A percentile compares a stretch with the other conserved stretches of the same genome.
These are phyloP conservation scores for Pseudogymnoascus sp. DNA, from an alignment of 2,329 filamentous ascomycete species.

Conservation along the genomic window DNA sequence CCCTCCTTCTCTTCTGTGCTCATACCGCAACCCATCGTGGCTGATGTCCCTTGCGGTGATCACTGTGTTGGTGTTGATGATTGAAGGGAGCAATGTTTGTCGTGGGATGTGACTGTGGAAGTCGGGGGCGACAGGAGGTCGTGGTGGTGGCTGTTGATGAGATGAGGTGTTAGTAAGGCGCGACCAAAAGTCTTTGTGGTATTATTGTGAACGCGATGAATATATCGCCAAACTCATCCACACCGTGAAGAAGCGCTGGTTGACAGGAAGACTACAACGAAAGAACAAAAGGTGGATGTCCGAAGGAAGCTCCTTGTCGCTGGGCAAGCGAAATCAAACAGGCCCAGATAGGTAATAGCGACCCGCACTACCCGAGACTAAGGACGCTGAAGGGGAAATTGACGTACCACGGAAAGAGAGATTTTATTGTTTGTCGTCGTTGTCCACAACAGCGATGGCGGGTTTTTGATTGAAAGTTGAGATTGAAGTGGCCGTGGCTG, in stretches of 20 bases:
- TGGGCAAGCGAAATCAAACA: constrained; percentile 3
- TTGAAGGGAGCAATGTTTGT: not conserved
- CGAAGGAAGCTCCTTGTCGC: not conserved
- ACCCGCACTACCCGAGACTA: constrained; percentile 2
- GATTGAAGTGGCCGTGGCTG: not conserved
- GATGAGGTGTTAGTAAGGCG: not conserved
- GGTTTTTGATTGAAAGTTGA: not conserved
- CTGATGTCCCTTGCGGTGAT: constrained; percentile 27
- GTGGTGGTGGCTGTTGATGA: not conserved
- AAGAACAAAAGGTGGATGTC: not conserved
- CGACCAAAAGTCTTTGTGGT: not conserved
- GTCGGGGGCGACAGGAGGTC: not conserved
- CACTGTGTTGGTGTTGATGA: not conserved
- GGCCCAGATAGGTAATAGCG: not conserved
- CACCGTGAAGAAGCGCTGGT: not conserved
- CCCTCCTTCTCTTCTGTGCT: constrained; percentile 99
- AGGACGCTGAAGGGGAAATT: not conserved
- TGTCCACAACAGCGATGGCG: not conserved
- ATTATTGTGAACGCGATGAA: not conserved
- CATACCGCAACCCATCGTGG: constrained; percentile 98
- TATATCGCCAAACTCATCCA: not conserved
- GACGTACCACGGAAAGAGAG: not conserved
- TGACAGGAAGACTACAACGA: not conserved
- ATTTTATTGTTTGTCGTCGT: not conserved
- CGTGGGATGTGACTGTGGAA: not conserved